These are phyloP conservation scores for Skeletonema menzelii DNA, from an alignment of 108 stramenopile genomes.

Conservation along the genomic window DNA sequence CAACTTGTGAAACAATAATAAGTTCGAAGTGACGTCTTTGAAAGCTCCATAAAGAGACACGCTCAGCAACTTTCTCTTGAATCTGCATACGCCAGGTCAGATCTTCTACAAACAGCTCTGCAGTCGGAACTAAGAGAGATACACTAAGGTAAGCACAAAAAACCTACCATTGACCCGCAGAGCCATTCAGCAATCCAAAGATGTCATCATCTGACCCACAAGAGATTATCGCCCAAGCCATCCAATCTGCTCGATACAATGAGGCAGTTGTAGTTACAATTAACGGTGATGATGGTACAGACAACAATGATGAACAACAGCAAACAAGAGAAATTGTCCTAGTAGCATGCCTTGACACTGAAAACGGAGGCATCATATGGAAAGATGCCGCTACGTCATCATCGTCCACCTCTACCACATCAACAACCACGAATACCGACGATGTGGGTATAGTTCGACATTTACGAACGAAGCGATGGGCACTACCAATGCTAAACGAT, in stretches of 20 bases:
- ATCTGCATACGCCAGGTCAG: no score
- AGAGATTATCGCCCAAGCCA: constrained; percentile 31
- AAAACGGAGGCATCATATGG: constrained; percentile 79
- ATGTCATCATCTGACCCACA: not conserved
- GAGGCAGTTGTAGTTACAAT: constrained; percentile 60
- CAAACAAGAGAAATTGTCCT: constrained; percentile 51
- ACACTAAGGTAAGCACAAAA: no score
- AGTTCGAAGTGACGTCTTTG: no score
- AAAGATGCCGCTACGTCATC: constrained; percentile 28
- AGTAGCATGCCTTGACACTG: constrained; percentile 59
- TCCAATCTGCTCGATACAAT: constrained; percentile 63
- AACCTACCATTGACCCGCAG: no score
- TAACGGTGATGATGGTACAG: not conserved
- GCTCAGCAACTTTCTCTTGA: no score
- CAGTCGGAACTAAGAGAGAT: not conserved
- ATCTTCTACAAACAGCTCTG: no score
- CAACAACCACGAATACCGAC: not conserved
- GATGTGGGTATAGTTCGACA: constrained; percentile 52
- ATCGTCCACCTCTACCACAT: not conserved
- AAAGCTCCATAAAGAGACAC: no score
- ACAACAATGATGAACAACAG: not conserved
- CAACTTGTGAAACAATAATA: no score
- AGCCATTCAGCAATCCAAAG: not conserved
- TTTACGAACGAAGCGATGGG: constrained; percentile 79
- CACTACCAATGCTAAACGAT: constrained; percentile 89